Conservation (phyloP, 352 stramenopile species). For the Pythium guiyangense region DNA sequence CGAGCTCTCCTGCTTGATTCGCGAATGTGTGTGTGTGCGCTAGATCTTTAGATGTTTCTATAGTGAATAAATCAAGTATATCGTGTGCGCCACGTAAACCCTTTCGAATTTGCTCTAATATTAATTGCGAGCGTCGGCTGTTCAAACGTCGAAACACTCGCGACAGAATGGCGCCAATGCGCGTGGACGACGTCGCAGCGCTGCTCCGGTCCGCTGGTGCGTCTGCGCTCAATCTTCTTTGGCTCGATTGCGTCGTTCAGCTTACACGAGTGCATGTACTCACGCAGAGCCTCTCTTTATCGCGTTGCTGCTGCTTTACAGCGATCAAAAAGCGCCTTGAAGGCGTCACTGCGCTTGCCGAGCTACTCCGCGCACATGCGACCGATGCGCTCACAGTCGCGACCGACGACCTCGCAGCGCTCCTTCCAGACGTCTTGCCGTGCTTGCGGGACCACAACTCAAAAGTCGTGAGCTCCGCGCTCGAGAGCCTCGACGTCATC, state of each 20-base stretch:
- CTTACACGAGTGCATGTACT: neutral
- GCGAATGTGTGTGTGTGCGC: too few relatives aligned
- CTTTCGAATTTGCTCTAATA: conserved; percentile 4
- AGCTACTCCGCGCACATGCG: conserved; percentile 28
- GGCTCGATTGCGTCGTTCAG: neutral
- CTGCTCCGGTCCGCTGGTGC: conserved; percentile 58
- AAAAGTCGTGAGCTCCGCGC: conserved; percentile 61
- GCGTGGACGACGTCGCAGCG: conserved; percentile 44
- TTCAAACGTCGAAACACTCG: conserved; percentile 3
- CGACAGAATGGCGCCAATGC: too few relatives aligned
- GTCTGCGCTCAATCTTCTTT: neutral
- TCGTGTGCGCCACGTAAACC: neutral
- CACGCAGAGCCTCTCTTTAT: neutral
- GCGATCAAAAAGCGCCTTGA: conserved; percentile 83
- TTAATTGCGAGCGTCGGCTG: neutral
- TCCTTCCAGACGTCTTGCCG: conserved; percentile 55
- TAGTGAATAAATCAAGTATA: too few relatives aligned
- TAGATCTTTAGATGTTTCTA: too few relatives aligned
- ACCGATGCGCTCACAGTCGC: conserved; percentile 15
- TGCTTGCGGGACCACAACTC: conserved; percentile 83
- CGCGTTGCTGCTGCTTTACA: conserved; percentile 5
- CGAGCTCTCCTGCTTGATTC: too few relatives aligned
- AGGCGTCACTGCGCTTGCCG: conserved; percentile 53
- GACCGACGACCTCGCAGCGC: conserved; percentile 29
- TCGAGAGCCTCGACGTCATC: conserved; percentile 61